Conservation (phyloP, 768 basidiomycete genomes). For the Chalciporus sphaerocephalus region DNA sequence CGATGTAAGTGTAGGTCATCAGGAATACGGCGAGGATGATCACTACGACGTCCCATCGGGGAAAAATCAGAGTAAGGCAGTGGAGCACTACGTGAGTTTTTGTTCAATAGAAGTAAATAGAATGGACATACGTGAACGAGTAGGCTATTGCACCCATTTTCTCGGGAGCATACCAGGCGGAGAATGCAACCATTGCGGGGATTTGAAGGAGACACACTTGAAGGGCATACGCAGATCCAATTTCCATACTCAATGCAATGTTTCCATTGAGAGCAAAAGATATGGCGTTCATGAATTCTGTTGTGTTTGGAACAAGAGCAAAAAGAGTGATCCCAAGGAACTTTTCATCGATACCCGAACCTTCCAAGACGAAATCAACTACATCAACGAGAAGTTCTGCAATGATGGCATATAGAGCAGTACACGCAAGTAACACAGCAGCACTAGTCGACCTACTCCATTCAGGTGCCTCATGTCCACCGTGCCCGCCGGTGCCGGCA, state of each 20-base stretch:
- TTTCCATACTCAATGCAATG: slow-evolving; percentile 98
- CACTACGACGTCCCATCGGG: slow-evolving; percentile 94
- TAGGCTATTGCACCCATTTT: slow-evolving; percentile 83
- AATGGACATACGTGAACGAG: slow-evolving; percentile 81
- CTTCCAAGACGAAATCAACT: slow-evolving; percentile 88
- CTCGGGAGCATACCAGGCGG: slow-evolving; percentile 87
- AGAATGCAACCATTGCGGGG: slow-evolving; percentile 98
- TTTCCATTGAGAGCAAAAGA: slow-evolving; percentile 96
- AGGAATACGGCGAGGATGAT: slow-evolving; percentile 96
- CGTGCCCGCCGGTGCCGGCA: slow-evolving; percentile 55
- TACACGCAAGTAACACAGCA: slow-evolving; percentile 85
- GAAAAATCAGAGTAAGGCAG: slow-evolving; percentile 80
- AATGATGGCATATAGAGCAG: slow-evolving; percentile 89
- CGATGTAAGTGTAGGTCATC: slow-evolving; percentile 98
- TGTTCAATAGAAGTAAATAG: neutral
- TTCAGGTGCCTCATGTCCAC: slow-evolving; percentile 91
- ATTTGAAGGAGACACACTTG: slow-evolving; percentile 98
- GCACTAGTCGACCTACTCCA: slow-evolving; percentile 92
- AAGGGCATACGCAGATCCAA: slow-evolving; percentile 96
- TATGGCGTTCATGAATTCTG: slow-evolving; percentile 99
- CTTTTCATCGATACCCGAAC: slow-evolving; percentile 93
- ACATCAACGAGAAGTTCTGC: slow-evolving; percentile 97
- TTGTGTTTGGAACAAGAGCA: slow-evolving; percentile 96
- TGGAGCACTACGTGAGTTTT: slow-evolving; percentile 5
- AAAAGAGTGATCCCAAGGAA: slow-evolving; percentile 96